phyloP scores from a whole-genome alignment of 768 basidiomycete species.

The Suillus americanus region DNA sequence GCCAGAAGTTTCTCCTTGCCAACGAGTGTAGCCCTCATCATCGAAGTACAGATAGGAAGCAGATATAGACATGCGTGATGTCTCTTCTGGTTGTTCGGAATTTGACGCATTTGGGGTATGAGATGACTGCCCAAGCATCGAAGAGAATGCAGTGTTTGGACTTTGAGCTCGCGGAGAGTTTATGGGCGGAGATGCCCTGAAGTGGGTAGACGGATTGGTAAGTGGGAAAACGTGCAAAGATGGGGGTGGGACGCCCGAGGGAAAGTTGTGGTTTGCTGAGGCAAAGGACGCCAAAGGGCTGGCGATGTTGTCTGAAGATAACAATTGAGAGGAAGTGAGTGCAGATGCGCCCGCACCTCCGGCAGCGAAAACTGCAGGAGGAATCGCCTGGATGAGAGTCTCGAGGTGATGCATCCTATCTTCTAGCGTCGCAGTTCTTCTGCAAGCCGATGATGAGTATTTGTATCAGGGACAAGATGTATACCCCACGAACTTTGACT shows the following conservation, averaged over 20 bases:
- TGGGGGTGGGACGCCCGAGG: slow-evolving; percentile 71
- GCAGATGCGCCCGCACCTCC: slow-evolving; percentile 40
- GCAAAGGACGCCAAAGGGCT: slow-evolving; percentile 40
- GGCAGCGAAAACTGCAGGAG: slow-evolving; percentile 74
- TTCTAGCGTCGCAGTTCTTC: slow-evolving; percentile 80
- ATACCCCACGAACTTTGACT: slow-evolving; percentile 69
- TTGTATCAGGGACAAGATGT: slow-evolving; percentile 9
- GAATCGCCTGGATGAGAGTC: slow-evolving; percentile 81
- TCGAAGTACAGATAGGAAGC: slow-evolving; percentile 86
- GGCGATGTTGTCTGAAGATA: slow-evolving; percentile 30
- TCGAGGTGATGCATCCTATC: slow-evolving; percentile 89
- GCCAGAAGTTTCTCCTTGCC: slow-evolving; percentile 94
- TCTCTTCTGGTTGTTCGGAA: slow-evolving; percentile 54
- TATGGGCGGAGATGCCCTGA: slow-evolving; percentile 47
- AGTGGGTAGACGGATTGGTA: slow-evolving; percentile 79
- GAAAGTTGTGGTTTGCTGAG: slow-evolving; percentile 40
- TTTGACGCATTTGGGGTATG: slow-evolving; percentile 19
- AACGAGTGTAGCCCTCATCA: slow-evolving; percentile 83
- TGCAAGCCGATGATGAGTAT: slow-evolving; percentile 24
- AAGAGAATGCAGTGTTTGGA: slow-evolving; percentile 40
- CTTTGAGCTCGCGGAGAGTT: slow-evolving; percentile 46
- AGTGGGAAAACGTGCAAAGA: slow-evolving; percentile 77
- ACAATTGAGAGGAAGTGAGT: slow-evolving; percentile 30
- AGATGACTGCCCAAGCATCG: slow-evolving; percentile 40
- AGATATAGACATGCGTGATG: slow-evolving; percentile 62